Evolutionary conservation across 768 basidiomycete species (phyloP).

Genomic region (Auriscalpium vulgare): DNA sequence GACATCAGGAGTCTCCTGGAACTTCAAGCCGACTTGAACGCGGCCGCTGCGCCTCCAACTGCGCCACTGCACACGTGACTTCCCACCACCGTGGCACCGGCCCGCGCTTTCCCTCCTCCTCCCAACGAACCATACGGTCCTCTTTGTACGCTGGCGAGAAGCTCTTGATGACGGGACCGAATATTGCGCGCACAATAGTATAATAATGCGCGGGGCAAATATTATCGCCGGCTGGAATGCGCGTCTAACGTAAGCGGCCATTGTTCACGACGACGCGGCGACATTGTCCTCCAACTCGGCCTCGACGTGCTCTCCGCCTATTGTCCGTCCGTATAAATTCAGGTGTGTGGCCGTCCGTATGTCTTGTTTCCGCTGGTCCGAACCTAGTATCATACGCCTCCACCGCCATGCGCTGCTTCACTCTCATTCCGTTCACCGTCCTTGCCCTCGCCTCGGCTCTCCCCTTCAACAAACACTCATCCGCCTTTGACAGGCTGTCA

Average conservation of each 20-base stretch:
- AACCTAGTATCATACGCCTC: background rate
- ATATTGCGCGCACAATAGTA: no score
- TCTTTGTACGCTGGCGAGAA: no score
- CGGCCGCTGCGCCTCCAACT: no score
- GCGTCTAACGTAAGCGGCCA: no score
- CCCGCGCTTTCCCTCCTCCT: no score
- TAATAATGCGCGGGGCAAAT: background rate
- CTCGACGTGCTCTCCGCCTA: background rate
- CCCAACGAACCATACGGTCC: no score
- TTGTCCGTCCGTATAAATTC: background rate
- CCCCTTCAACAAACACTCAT: background rate
- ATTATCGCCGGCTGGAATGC: background rate
- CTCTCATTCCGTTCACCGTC: background rate
- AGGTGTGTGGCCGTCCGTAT: background rate
- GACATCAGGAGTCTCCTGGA: no score
- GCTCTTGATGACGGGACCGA: no score
- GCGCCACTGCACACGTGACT: no score
- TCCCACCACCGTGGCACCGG: no score
- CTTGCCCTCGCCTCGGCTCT: background rate
- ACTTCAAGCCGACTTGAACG: no score
- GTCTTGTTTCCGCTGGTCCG: background rate
- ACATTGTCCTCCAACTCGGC: background rate
- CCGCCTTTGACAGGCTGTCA: background rate
- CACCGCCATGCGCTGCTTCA: background rate
- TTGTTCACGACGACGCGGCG: background rate